Evolutionary conservation across 805 yeast species (phyloP).

Genomic region (Ogataea saltuana): DNA sequence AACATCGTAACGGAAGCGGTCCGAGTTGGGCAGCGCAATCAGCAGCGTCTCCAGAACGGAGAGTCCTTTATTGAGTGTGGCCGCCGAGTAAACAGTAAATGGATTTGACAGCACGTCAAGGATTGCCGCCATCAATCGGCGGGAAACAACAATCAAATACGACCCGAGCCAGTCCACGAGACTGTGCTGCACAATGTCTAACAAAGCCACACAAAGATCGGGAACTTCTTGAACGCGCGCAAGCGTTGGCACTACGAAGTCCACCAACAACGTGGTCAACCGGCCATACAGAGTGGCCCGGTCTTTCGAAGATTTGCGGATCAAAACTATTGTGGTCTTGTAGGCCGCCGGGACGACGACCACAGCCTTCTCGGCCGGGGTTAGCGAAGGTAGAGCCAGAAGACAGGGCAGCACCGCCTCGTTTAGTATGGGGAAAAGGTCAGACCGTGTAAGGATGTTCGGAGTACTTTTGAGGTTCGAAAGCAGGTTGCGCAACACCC

Average conservation of each 20-base stretch:
- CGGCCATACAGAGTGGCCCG: slow-evolving; percentile 14
- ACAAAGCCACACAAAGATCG: slow-evolving; percentile 17
- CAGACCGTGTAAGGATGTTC: slow-evolving; percentile 27
- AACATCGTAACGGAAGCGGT: slow-evolving; percentile 26
- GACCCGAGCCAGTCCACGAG: slow-evolving; percentile 18
- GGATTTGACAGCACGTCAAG: slow-evolving; percentile 32
- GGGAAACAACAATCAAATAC: slow-evolving; percentile 23
- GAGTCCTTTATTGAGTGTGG: slow-evolving; percentile 11
- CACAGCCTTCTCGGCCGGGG: slow-evolving; percentile 27
- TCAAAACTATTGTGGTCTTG: slow-evolving; percentile 19
- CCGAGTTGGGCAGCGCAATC: background rate
- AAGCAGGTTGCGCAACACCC: slow-evolving; percentile 13
- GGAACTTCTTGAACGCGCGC: slow-evolving; percentile 30
- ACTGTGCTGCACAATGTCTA: slow-evolving; percentile 14
- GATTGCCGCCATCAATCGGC: slow-evolving; percentile 24
- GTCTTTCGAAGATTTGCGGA: slow-evolving; percentile 9
- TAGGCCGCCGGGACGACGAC: slow-evolving; percentile 28
- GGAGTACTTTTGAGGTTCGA: slow-evolving; percentile 7
- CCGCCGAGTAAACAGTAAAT: slow-evolving; percentile 21
- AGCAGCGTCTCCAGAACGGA: slow-evolving; percentile 7
- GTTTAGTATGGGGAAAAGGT: slow-evolving; percentile 24
- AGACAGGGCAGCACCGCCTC: slow-evolving; percentile 31
- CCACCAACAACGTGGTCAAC: slow-evolving; percentile 27
- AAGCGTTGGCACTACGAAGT: slow-evolving; percentile 31
- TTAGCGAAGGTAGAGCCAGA: slow-evolving; percentile 32